Base-by-base conservation (phyloP, 371 early-diverging fungal genomes). In the Blakeslea trispora region DNA sequence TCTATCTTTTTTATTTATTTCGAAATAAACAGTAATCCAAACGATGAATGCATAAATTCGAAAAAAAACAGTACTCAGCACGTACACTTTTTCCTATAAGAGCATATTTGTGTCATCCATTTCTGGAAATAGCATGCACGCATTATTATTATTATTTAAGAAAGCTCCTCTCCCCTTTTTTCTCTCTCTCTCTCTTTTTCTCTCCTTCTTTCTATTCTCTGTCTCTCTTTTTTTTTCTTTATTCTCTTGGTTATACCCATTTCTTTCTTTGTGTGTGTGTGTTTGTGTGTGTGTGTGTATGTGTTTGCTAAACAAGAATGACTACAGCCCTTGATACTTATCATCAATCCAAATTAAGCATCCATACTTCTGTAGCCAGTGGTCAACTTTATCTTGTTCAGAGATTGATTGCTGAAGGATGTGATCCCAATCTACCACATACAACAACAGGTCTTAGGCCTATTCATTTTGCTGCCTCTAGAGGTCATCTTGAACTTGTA, bases 381-480 rank as follows among this genome's bases (percentile, higher is more conserved):
- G 63, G 58, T 13, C 53, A 57, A 32, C 18, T 63, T 0, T 43
- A 37, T n/a, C 39, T 34, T 14, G 53, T 63, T 0, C 53, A 57
- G 17, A 45, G 45, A 17, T 13, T 57, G 10, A 53, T 63, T 34
- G 44, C 49, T 3, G 47, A 44, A 24, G 63, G 63, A 3, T 44
- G 50, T 34, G 57, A 57, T 22, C 54, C 64, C 5, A 53, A 69
- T 28, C 13, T 32, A 10, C 57, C 53, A 10, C 55, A 60, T 21
- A 52, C 70, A 4, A 62, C 71, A 3, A 81, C 86, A 0, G 85
- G 82, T 24, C 61, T 84, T 53, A 66, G 74, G 31, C 77, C 85
- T 3, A 71, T 89, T 51, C 87, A 86, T 59, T 69, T 74, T 35
- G 89, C 89, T 14, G 76, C 82, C 9, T 69, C 82, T 6, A 66